Conservation (phyloP, 306 rosid genomes). For the Medicago ruthenica region DNA sequence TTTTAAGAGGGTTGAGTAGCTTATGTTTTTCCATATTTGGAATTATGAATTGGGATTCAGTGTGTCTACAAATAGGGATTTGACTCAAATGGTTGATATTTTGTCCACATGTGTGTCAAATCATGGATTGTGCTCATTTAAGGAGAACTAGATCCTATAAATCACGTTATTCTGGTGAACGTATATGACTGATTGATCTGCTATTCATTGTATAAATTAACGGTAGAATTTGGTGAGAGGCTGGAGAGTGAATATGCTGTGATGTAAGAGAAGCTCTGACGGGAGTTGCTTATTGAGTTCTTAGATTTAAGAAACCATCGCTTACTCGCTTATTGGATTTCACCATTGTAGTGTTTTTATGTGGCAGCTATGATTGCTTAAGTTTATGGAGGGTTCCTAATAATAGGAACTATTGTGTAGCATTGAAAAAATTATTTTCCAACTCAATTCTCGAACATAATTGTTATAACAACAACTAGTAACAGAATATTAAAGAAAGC, state of each 20-base stretch:
- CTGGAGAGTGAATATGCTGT: conserved; percentile 17
- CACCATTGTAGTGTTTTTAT: background rate
- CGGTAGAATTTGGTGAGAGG: conserved; percentile 16
- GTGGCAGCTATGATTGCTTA: background rate
- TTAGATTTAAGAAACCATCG: background rate
- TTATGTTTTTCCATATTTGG: background rate
- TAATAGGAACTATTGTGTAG: background rate
- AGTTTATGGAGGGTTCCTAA: background rate
- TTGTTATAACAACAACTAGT: too few species aligned
- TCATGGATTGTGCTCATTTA: background rate
- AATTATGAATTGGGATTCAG: background rate
- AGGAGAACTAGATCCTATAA: background rate
- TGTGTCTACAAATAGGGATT: background rate
- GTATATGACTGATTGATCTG: background rate
- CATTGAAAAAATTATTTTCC: background rate
- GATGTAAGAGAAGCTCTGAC: background rate
- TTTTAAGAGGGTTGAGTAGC: conserved; percentile 11
- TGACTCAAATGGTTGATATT: background rate
- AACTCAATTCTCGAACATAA: background rate
- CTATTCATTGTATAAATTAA: conserved; percentile 7
- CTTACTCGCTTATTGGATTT: background rate
- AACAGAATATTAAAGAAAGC: too few species aligned
- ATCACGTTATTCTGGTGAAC: background rate
- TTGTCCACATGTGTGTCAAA: too few species aligned
- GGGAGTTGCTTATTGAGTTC: background rate